A percentile compares a stretch with the other conserved stretches of the same genome.
Evolutionary conservation across 2,329 filamentous ascomycete genomes (phyloP).

Genomic region (Neoascochyta sp.): DNA sequence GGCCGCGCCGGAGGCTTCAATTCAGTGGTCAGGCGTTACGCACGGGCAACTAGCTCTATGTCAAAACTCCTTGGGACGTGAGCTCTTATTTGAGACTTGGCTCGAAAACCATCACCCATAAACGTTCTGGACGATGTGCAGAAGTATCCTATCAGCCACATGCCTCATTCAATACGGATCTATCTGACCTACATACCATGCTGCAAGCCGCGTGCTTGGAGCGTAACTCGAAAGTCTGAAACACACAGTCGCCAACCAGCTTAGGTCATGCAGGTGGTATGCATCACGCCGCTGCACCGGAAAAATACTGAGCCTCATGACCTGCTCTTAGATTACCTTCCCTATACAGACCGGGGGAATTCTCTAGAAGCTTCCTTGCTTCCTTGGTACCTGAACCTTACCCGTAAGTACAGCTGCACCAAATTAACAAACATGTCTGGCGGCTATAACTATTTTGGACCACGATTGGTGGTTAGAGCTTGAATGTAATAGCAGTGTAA

Average conservation of each 20-base stretch:
- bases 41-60: conserved; percentile 3
- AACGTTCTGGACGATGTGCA: not conserved
- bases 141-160: not conserved
- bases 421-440: conserved; percentile 21
- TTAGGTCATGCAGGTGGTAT: not conserved
- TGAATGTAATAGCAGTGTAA: no score
- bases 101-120: conserved; percentile 1
- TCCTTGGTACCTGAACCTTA: conserved; percentile 9
- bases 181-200: no score
- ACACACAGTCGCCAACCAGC: not conserved
- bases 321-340: conserved; percentile 17
- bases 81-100: conserved; percentile 2
- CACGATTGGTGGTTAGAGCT: no score
- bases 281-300: conserved; percentile 2
- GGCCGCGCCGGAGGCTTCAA: conserved; percentile 29
- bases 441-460: conserved; percentile 6
- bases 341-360: conserved; percentile 12
- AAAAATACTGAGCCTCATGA: conserved; percentile 19
- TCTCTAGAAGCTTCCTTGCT: conserved; percentile 22
- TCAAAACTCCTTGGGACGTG: conserved; percentile 9
- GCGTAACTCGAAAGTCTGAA: no score
- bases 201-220: no score
- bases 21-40: conserved; percentile 5
- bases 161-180: no score
- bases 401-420: conserved; percentile 3